A percentile compares a stretch with the other conserved stretches of the same genome.
phyloP scores from a whole-genome alignment of 306 rosid species.

The Medicago truncatula region MtrunA17r5.0-ANR NC_053045.1:11204001-11204500 shows the following conservation, averaged over 20 bases:
- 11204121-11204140: constrained; percentile 74
- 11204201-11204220: constrained; percentile 78
- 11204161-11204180: constrained; percentile 78
- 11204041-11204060: constrained; percentile 51
- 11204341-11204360: constrained; percentile 73
- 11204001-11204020: constrained; percentile 29
- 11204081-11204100: constrained; percentile 55
- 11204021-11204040: constrained; percentile 36
- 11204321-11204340: constrained; percentile 62
- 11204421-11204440: constrained; percentile 82
- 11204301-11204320: constrained; percentile 80
- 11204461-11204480: constrained; percentile 83
- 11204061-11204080: constrained; percentile 46
- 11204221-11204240: constrained; percentile 79
- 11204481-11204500: constrained; percentile 87
- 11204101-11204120: constrained; percentile 79
- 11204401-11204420: constrained; percentile 83
- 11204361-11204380: constrained; percentile 79
- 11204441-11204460: constrained; percentile 74
- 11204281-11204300: constrained; percentile 86
- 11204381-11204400: constrained; percentile 81
- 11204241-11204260: constrained; percentile 89
- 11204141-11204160: constrained; percentile 77
- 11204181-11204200: constrained; percentile 85
- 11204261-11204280: constrained; percentile 88